Conservation (phyloP, 208 protist species). For the Phytomonas sp. region DNA sequence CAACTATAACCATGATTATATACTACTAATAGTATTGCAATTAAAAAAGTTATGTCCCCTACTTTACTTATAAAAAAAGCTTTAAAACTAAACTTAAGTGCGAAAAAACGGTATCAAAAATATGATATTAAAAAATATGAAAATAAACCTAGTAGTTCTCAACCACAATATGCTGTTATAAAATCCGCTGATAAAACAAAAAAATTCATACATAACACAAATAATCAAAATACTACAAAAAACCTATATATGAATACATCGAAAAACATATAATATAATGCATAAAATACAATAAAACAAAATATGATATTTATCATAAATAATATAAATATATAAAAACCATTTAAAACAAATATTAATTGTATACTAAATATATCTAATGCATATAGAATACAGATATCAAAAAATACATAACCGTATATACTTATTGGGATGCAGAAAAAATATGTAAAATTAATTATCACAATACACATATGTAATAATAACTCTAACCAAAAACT, state of each 20-base stretch:
- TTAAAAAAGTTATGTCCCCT: constrained; percentile 54
- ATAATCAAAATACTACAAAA: constrained; percentile 80
- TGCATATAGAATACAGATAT: constrained; percentile 68
- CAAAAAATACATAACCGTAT: constrained; percentile 74
- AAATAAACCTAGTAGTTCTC: constrained; percentile 64
- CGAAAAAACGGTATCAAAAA: constrained; percentile 68
- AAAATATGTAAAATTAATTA: constrained; percentile 48
- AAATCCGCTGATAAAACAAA: constrained; percentile 67
- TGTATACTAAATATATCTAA: constrained; percentile 55
- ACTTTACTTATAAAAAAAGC: constrained; percentile 70
- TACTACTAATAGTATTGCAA: constrained; percentile 33
- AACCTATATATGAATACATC: constrained; percentile 57
- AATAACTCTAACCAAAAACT: constrained; percentile 14
- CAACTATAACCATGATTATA: constrained; percentile 33
- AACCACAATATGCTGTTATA: constrained; percentile 60
- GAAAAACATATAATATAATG: constrained; percentile 88
- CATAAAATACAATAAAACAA: constrained; percentile 78
- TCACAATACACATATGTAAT: constrained; percentile 32
- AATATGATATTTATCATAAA: constrained; percentile 74
- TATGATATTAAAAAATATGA: constrained; percentile 70
- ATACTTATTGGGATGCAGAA: constrained; percentile 59
- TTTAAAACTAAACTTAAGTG: constrained; percentile 62
- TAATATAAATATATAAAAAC: constrained; percentile 68
- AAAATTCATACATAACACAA: constrained; percentile 83
- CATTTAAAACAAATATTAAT: constrained; percentile 48